These are phyloP conservation scores for Leccinum uliginosum DNA, from an alignment of 768 basidiomycete species.

Conservation along the genomic window DNA sequence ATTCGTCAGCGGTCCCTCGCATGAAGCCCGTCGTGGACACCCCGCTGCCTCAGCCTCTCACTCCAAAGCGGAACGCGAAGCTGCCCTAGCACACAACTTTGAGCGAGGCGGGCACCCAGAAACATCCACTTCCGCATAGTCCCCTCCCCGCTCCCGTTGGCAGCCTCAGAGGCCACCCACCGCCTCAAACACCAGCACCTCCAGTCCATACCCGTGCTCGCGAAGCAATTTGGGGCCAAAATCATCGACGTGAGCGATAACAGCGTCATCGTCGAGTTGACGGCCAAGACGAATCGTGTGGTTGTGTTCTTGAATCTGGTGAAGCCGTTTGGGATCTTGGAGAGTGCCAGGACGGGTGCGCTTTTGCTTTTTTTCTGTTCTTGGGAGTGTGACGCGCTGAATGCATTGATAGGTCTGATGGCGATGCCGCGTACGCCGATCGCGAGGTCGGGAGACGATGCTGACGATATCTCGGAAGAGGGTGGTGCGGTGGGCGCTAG, in stretches of 20 bases:
- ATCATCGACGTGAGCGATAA: slow-evolving; percentile 95
- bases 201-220: slow-evolving; percentile 56
- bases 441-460: slow-evolving; percentile 50
- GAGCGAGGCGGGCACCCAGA: slow-evolving; percentile 53
- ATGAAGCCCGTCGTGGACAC: slow-evolving; percentile 52
- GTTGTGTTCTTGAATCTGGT: slow-evolving; percentile 89
- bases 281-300: slow-evolving; percentile 86
- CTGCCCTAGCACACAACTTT: slow-evolving; percentile 70
- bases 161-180: slow-evolving; percentile 82
- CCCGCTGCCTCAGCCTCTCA: slow-evolving; percentile 13
- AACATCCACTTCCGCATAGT: slow-evolving; percentile 1
- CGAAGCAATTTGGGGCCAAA: slow-evolving; percentile 85
- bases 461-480: slow-evolving; percentile 50
- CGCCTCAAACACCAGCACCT: slow-evolving; percentile 87
- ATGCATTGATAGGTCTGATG: slow-evolving; percentile 69
- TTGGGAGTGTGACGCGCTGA: background rate
- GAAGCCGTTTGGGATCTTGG: slow-evolving; percentile 93
- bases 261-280: slow-evolving; percentile 91
- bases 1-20: slow-evolving; percentile 77
- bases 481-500: slow-evolving; percentile 76
- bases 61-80: slow-evolving; percentile 67
- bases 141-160: slow-evolving; percentile 43
- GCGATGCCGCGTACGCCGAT: slow-evolving; percentile 98
- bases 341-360: slow-evolving; percentile 90
- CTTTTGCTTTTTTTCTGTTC: slow-evolving; percentile 5